Base-by-base conservation (phyloP, 139 green algal species). In the Gonium pectorale region DNA sequence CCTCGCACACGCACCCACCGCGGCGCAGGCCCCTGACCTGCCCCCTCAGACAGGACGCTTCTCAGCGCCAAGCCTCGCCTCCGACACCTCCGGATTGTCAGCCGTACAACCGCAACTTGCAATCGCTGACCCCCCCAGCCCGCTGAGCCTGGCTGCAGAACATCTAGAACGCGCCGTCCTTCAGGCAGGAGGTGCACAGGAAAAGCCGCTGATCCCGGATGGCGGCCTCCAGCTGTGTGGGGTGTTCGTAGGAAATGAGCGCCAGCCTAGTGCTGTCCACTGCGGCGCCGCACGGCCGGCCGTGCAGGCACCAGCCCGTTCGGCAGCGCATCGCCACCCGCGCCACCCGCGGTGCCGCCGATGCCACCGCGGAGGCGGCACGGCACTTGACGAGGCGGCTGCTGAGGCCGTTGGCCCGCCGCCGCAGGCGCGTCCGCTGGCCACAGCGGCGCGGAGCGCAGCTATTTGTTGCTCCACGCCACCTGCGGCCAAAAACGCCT, bases 301-400 rank as follows among this genome's bases (percentile, higher is more conserved):
- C 68, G 82, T 87, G 82, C 71, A 82, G 37, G 74, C 74, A 82
- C 27, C 26, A 41, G 56, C 74, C n/a, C 74, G 13, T 49, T 15
- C 19, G 35, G 51, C 46, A 27, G 27, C 17, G 40, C 29, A 82
- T n/a, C n/a, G n/a, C n/a, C n/a, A n/a, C n/a, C n/a, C n/a, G n/a
- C n/a, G n/a, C n/a, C n/a, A n/a, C n/a, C n/a, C n/a, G n/a, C n/a
- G n/a, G n/a, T 24, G 17, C 24, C 59, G 31, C n/a, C n/a, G n/a
- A n/a, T n/a, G n/a, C n/a, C n/a, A n/a, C n/a, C n/a, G n/a, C n/a
- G n/a, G n/a, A n/a, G n/a, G n/a, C n/a, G n/a, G n/a, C n/a, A n/a
- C n/a, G n/a, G n/a, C n/a, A n/a, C n/a, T n/a, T n/a, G n/a, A n/a
- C n/a, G n/a, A n/a, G n/a, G n/a, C n/a, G n/a, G n/a, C n/a, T n/a